phyloP scores from a whole-genome alignment of 495 filamentous ascomycete genomes.

The Aspergillus conjunctus region DNA sequence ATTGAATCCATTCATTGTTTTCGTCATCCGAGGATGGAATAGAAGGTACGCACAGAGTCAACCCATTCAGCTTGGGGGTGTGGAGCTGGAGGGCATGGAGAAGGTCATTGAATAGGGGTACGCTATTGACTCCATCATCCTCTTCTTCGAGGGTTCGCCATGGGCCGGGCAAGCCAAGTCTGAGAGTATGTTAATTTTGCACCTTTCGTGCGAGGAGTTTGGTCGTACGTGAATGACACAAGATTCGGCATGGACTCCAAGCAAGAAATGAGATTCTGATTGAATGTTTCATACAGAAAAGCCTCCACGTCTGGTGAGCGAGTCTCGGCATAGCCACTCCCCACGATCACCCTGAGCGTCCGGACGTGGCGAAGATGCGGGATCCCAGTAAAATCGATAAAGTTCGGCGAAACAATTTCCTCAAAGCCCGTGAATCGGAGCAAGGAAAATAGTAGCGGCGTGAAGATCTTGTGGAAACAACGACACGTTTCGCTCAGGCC shows the following conservation, averaged over 20 bases:
- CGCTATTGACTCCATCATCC: neutral
- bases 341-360: neutral
- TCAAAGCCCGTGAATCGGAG: neutral
- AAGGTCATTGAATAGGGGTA: neutral
- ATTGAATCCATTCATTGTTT: neutral
- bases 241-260: neutral
- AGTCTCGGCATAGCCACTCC: neutral
- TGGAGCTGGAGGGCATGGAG: neutral
- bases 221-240: neutral
- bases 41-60: neutral
- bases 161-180: neutral
- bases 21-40: neutral
- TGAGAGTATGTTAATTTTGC: neutral
- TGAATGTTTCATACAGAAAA: neutral
- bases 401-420: neutral
- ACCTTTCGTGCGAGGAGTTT: neutral
- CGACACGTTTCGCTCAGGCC: neutral
- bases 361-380: neutral
- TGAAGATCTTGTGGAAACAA: neutral
- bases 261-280: neutral
- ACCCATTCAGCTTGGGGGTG: neutral
- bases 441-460: neutral
- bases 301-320: neutral
- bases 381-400: neutral
- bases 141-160: neutral